Conservation (phyloP, 2,329 filamentous ascomycete species). For the Dactylella cylindrospora region DNA sequence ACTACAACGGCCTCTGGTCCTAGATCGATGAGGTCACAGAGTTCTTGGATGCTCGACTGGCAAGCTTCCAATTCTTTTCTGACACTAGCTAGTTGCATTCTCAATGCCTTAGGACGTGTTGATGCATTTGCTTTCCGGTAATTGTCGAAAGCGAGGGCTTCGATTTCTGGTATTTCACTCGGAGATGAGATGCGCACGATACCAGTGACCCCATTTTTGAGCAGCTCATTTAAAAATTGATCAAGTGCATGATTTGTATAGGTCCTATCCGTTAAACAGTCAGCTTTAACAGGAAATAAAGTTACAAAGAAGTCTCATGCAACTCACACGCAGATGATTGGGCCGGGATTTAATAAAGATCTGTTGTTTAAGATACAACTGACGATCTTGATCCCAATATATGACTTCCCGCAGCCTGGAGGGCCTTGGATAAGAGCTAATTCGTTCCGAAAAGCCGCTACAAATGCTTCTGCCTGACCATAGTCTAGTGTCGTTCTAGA, state of each 20-base stretch:
- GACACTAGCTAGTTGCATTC: not conserved
- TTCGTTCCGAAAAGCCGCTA: constrained; percentile 58
- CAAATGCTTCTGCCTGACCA: constrained; percentile 58
- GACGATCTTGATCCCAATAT: constrained; percentile 57
- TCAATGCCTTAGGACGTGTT: not conserved
- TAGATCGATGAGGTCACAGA: constrained; percentile 3
- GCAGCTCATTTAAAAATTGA: constrained; percentile 63
- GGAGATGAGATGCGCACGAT: constrained; percentile 64
- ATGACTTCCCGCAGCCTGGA: constrained; percentile 70
- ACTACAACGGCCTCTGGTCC: not conserved
- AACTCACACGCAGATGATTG: constrained; percentile 56
- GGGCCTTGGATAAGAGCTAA: constrained; percentile 69
- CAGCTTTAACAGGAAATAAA: not conserved
- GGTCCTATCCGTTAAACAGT: constrained; percentile 50
- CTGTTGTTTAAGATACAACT: constrained; percentile 51
- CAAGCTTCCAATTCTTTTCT: not conserved
- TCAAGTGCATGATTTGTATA: constrained; percentile 61
- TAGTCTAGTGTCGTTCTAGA: constrained; percentile 58
- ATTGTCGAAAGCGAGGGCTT: constrained; percentile 19
- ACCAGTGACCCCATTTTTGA: constrained; percentile 56
- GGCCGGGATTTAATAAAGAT: constrained; percentile 52
- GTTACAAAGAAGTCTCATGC: not conserved
- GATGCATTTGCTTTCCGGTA: too few species aligned
- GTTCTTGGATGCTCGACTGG: not conserved
- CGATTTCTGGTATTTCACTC: constrained; percentile 60